Evolutionary conservation across 192 early-diverging fungal genomes (phyloP).

Genomic region (Coemansia nantahalensis): DNA sequence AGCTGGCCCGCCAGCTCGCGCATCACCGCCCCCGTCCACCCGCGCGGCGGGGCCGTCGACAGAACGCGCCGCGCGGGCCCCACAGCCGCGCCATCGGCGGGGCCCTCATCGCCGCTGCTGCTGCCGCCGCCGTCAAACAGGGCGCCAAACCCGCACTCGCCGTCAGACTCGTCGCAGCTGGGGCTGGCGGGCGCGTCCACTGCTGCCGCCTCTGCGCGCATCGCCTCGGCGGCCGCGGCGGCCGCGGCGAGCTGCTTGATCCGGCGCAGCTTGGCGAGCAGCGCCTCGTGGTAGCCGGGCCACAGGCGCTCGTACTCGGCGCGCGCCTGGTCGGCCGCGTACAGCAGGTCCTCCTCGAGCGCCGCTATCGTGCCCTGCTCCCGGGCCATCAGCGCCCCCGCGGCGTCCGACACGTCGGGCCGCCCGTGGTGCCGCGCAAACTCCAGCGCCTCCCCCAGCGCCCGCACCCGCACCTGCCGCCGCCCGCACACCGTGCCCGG

Average conservation of each 20-base stretch:
- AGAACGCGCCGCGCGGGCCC: background rate
- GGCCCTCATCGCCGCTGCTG: background rate
- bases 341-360: slow-evolving; percentile 20
- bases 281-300: slow-evolving; percentile 17
- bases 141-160: slow-evolving; percentile 7
- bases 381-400: background rate
- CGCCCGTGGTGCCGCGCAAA: slow-evolving; percentile 2
- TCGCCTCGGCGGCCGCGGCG: background rate
- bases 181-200: too few relatives aligned
- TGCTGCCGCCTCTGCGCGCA: too few relatives aligned
- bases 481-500: slow-evolving; percentile 9
- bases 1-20: slow-evolving; percentile 4
- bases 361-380: background rate
- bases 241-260: background rate
- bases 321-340: background rate
- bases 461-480: slow-evolving; percentile 6
- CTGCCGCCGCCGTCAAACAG: slow-evolving; percentile 4
- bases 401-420: background rate
- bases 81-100: background rate
- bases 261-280: slow-evolving; percentile 13
- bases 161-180: background rate
- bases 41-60: slow-evolving; percentile 4
- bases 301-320: slow-evolving; percentile 14
- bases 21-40: slow-evolving; percentile 11
- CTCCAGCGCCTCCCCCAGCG: slow-evolving; percentile 7